A percentile compares a stretch with the other conserved stretches of the same genome.
phyloP scores from a whole-genome alignment of 1,139 yeast species.

The Debaryomycetaceae sp. region DNA sequence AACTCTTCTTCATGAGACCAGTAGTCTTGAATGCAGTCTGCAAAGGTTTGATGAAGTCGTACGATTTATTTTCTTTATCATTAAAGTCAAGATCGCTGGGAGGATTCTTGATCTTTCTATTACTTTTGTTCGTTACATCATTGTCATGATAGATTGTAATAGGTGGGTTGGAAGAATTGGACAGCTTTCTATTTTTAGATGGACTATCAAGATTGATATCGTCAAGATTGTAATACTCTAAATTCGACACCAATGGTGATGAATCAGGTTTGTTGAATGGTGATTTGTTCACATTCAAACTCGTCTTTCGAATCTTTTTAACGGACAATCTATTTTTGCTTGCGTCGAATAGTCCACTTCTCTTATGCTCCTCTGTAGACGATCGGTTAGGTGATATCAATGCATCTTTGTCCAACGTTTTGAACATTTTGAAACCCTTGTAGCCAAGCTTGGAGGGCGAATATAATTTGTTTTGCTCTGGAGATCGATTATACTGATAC shows the following conservation, averaged over 20 bases:
- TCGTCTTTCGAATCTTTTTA: conserved; percentile 14
- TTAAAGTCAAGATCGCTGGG: conserved; percentile 10
- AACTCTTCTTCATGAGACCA: conserved; percentile 71
- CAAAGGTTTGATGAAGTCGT: conserved; percentile 73
- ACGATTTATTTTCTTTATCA: conserved; percentile 46
- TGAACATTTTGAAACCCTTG: conserved; percentile 34
- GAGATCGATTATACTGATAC: conserved; percentile 4
- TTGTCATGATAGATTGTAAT: conserved; percentile 17
- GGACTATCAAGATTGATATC: conserved; percentile 33
- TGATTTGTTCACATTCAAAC: conserved; percentile 8
- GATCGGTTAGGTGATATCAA: conserved; percentile 30
- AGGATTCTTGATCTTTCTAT: not conserved
- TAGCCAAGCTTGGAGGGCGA: conserved; percentile 32
- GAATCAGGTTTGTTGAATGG: conserved; percentile 16
- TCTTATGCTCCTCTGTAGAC: conserved; percentile 17
- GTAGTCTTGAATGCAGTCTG: conserved; percentile 81
- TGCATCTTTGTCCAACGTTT: conserved; percentile 31
- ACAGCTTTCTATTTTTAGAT: conserved; percentile 30
- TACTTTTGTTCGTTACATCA: conserved; percentile 4
- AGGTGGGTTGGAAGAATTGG: conserved; percentile 17
- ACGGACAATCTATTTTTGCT: conserved; percentile 3
- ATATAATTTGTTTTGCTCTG: conserved; percentile 14
- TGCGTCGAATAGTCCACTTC: conserved; percentile 13
- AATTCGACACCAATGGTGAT: conserved; percentile 15
- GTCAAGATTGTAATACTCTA: conserved; percentile 30